Evolutionary conservation across 306 rosid genomes (phyloP), one percentile per base, ranked within the genome.

Genomic region (Quercus rubra): DNA sequence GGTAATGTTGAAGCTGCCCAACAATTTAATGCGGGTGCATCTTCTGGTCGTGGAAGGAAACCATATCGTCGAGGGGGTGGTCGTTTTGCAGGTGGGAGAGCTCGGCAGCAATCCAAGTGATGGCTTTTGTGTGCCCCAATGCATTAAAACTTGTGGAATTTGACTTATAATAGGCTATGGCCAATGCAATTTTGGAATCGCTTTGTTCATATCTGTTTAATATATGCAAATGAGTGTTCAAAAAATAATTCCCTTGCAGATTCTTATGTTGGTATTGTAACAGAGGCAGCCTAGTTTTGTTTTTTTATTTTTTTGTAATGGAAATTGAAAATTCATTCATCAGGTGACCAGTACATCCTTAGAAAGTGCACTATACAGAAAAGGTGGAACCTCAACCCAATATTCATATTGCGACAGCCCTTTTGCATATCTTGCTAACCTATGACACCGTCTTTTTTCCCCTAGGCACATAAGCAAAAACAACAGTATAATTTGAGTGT

Each of bases 21-120:
- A 73, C 97, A 86, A 69, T 92, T 84, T 86, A 87, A 74, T 70
- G 73, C 31, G 0, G 89, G 93, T 38, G 31, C 88, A 52, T 82
- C 92, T 75, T 73, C 85, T 46, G 43, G 69, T 57, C 89, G 41
- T 66, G 92, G 91, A 75, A 87, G 93, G 72, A 81, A 77, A 80
- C 77, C 86, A 30, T 71, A 74, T 59, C 92, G 64, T 49, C 80
- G 88, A 12, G 84, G 79, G 1, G 89, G 91, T 71, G 79, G 83
- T 51, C 81, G 72, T 68, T 83, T 83, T 77, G 76, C 76, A 79
- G 59, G 88, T 52, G 78, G 94, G 78, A 83, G 84, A 78, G 91
- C 92, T 64, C 41, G 90, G 87, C 86, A 82, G 71, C 90, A 91
- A 70, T 43, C 85, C 30, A 77, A 71, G 77, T 90, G 89, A 88